Evolutionary conservation across 1,284 basidiomycete species (phyloP).

Genomic region (Agaricales sp.): DNA sequence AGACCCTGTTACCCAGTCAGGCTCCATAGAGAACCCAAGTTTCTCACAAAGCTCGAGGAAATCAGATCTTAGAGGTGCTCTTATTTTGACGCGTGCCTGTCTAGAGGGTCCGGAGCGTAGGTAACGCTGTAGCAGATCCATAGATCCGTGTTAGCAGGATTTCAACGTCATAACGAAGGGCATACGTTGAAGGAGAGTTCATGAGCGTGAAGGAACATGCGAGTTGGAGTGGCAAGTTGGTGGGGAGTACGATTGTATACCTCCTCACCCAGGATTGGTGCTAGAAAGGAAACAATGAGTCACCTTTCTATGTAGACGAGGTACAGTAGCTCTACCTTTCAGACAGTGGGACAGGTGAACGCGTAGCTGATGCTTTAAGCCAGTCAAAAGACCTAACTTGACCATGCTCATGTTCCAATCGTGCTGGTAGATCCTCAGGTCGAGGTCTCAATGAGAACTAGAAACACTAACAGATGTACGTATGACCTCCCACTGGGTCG

Average conservation of each 20-base stretch:
- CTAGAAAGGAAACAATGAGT: not conserved
- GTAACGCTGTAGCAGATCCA: not conserved
- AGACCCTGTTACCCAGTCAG: not conserved
- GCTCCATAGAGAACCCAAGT: not conserved
- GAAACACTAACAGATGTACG: constrained; percentile 48
- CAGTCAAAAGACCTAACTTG: not conserved
- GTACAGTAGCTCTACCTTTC: not conserved
- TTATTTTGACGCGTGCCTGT: not conserved
- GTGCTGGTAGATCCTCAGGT: not conserved
- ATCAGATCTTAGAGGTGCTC: not conserved
- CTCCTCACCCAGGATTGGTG: not conserved
- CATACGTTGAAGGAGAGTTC: not conserved
- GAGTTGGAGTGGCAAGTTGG: not conserved
- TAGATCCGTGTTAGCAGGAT: no score
- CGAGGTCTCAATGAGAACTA: no score
- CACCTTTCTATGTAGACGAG: not conserved
- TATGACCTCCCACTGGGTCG: constrained; percentile 52
- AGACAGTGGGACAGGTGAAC: not conserved
- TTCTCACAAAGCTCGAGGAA: not conserved
- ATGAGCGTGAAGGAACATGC: not conserved
- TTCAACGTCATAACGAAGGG: no score
- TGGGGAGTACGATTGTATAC: not conserved
- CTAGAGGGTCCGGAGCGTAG: not conserved
- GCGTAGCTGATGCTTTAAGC: not conserved
- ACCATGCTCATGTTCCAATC: not conserved